Conservation (phyloP, 2,329 filamentous ascomycete species). For the Ceratocystis colombiana region DNA sequence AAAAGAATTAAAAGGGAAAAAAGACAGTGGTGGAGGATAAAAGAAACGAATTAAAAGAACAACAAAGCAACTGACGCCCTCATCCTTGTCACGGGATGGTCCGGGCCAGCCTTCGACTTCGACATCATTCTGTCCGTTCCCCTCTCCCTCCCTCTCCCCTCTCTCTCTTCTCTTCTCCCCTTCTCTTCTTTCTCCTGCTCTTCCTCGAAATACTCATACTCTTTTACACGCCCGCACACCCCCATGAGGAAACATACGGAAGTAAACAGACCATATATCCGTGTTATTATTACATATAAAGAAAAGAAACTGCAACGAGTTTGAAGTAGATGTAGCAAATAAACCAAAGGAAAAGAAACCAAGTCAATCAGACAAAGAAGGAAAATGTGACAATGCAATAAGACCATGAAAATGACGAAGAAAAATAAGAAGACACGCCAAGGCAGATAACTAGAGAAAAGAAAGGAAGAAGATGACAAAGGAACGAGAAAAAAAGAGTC, state of each 20-base stretch:
- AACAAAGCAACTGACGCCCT: no score
- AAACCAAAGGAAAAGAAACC: not conserved
- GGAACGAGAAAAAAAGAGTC: not conserved
- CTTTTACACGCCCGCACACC: not conserved
- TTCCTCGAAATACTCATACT: not conserved
- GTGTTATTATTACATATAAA: not conserved
- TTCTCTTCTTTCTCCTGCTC: not conserved
- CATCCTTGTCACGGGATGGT: not conserved
- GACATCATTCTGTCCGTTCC: not conserved
- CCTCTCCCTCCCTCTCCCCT: not conserved
- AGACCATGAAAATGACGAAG: constrained; percentile 13
- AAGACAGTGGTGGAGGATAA: not conserved
- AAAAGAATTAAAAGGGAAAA: not conserved
- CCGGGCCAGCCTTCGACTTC: not conserved
- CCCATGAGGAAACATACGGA: not conserved
- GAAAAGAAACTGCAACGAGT: no score
- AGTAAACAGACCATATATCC: not conserved
- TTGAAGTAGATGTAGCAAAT: not conserved
- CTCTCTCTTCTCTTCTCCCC: not conserved
- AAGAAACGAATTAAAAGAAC: not conserved
- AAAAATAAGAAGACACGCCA: constrained; percentile 12
- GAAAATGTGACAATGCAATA: constrained; percentile 9
- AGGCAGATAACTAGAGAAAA: not conserved
- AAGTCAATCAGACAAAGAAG: not conserved
- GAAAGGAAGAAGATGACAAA: not conserved